Evolutionary conservation across 2,329 filamentous ascomycete genomes (phyloP).

Genomic region (Aspergillus arachidicola): DNA sequence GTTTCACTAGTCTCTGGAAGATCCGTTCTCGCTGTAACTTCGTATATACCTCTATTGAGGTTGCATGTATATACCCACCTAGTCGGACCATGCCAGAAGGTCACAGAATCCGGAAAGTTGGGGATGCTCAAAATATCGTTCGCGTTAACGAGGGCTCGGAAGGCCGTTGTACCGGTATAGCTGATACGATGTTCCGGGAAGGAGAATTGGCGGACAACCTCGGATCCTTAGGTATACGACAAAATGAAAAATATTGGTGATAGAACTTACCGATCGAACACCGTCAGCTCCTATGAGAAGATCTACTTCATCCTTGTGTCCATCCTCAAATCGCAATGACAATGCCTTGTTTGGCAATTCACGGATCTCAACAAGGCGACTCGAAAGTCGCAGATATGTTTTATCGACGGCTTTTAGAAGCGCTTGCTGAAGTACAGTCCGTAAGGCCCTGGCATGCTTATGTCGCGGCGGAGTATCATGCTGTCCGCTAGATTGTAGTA

Average conservation of each 20-base stretch:
- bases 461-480: conserved; percentile 9
- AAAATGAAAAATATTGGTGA: background rate
- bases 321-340: conserved; percentile 10
- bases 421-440: conserved; percentile 15
- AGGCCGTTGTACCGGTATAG: conserved; percentile 17
- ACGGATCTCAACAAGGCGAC: conserved; percentile 4
- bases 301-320: conserved; percentile 9
- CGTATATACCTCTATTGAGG: conserved; percentile 13
- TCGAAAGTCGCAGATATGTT: conserved; percentile 5
- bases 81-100: conserved; percentile 19
- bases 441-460: conserved; percentile 14
- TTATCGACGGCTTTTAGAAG: conserved; percentile 8
- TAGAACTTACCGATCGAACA: conserved; percentile 12
- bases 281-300: conserved; percentile 18
- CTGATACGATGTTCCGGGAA: conserved; percentile 14
- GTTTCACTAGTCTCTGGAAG: conserved; percentile 5
- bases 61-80: conserved; percentile 19
- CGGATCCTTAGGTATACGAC: fast-evolving
- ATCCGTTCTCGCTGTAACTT: conserved; percentile 10
- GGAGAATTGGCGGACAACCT: conserved; percentile 15
- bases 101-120: conserved; percentile 13
- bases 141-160: conserved; percentile 13
- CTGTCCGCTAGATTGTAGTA: conserved; percentile 11
- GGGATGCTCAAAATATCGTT: conserved; percentile 11
- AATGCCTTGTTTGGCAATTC: background rate